A percentile compares a stretch with the other conserved stretches of the same genome.
Evolutionary conservation across 2,329 filamentous ascomycete species (phyloP).

Genomic region (Coccinonectria pachysandricola): DNA sequence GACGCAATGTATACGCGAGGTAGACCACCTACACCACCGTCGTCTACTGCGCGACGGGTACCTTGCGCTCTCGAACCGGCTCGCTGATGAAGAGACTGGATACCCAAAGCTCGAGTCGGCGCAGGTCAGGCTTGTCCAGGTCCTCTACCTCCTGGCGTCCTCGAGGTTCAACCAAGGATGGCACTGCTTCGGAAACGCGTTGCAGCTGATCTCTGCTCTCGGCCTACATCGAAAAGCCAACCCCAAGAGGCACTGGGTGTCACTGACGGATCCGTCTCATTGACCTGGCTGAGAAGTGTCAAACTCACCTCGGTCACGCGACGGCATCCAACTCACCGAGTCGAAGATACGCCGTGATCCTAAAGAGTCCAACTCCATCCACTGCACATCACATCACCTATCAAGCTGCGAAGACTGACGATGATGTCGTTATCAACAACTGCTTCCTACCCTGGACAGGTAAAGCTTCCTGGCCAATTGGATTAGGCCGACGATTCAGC

Average conservation of each 20-base stretch:
- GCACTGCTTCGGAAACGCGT: constrained; percentile 47
- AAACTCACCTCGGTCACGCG: constrained; percentile 5
- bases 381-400: too few relatives aligned
- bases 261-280: constrained; percentile 19
- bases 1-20: constrained; percentile 26
- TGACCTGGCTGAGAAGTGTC: constrained; percentile 12
- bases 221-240: constrained; percentile 23
- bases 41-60: constrained; percentile 27
- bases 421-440: too few relatives aligned
- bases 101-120: constrained; percentile 44
- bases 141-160: constrained; percentile 47
- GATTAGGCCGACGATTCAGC: too few relatives aligned
- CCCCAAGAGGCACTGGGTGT: constrained; percentile 9
- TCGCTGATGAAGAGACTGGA: constrained; percentile 40
- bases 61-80: constrained; percentile 29
- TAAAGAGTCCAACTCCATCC: too few relatives aligned
- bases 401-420: too few relatives aligned
- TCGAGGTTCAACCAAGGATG: constrained; percentile 51
- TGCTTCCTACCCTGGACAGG: too few relatives aligned
- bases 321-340: constrained; percentile 6
- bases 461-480: too few relatives aligned
- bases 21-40: constrained; percentile 1
- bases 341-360: constrained; percentile 8
- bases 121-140: constrained; percentile 47
- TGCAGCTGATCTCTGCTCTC: constrained; percentile 39